Conservation (phyloP, 495 filamentous ascomycete genomes). For the Massariosphaeria phaeospora region DNA sequence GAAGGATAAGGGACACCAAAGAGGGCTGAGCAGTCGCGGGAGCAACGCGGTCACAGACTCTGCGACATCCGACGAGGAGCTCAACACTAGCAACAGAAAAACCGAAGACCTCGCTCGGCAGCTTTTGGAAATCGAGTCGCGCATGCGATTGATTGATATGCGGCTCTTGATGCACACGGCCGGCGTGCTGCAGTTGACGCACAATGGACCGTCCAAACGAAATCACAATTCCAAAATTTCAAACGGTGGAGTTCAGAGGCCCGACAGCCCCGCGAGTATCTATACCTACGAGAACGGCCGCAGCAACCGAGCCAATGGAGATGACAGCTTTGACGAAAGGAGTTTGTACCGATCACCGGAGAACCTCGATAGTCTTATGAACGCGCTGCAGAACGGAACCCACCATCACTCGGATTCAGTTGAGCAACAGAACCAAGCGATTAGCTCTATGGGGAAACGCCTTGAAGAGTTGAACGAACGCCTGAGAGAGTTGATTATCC, state of each 20-base stretch:
- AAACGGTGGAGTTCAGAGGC: constrained; percentile 33
- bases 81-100: constrained; percentile 66
- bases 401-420: constrained; percentile 33
- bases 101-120: constrained; percentile 81
- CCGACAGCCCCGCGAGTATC: constrained; percentile 64
- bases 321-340: constrained; percentile 69
- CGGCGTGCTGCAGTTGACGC: constrained; percentile 81
- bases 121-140: constrained; percentile 69
- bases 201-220: constrained; percentile 56
- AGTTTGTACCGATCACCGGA: constrained; percentile 72
- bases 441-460: constrained; percentile 53
- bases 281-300: constrained; percentile 54
- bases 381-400: constrained; percentile 36
- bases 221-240: constrained; percentile 22
- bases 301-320: constrained; percentile 44
- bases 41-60: constrained; percentile 30
- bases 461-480: constrained; percentile 68
- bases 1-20: constrained; percentile 45
- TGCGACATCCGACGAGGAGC: constrained; percentile 61
- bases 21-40: constrained; percentile 52
- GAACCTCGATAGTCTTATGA: constrained; percentile 53
- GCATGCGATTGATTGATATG: constrained; percentile 63
- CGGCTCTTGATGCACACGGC: constrained; percentile 84
- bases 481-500: constrained; percentile 61
- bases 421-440: constrained; percentile 46